These are phyloP conservation scores for Macrophomina phaseolina DNA, from an alignment of 2,329 filamentous ascomycete species.

Conservation along the genomic window DNA sequence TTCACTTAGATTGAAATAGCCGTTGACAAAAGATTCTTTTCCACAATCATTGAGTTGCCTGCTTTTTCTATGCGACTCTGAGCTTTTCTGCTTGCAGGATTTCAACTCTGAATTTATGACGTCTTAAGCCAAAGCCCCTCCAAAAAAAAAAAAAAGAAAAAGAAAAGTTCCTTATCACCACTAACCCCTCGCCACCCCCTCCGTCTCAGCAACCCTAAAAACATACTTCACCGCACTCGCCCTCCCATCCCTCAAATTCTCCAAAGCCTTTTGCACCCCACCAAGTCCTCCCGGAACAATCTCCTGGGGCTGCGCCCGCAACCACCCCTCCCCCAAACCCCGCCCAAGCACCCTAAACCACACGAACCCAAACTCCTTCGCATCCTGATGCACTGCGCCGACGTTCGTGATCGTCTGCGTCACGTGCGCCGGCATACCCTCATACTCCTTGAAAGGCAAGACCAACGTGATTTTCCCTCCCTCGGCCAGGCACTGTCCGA, in stretches of 20 bases:
- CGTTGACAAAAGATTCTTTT: no score
- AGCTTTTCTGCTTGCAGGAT: no score
- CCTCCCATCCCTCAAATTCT: conserved; percentile 38
- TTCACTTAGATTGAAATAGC: not conserved
- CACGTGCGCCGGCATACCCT: conserved; percentile 1
- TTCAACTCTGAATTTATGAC: no score
- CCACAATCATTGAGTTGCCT: no score
- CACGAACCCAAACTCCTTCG: conserved; percentile 44
- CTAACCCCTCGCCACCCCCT: conserved; percentile 32
- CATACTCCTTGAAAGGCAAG: conserved; percentile 50
- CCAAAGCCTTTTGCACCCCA: conserved; percentile 36
- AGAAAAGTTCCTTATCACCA: not conserved
- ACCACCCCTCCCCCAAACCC: conserved; percentile 44
- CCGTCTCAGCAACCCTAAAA: conserved; percentile 33
- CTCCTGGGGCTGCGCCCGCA: conserved; percentile 43
- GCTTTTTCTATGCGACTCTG: no score
- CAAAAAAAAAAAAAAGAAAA: no score
- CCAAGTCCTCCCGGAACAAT: conserved; percentile 37
- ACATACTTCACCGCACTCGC: conserved; percentile 41
- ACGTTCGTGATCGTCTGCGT: conserved; percentile 14
- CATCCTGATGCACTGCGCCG: conserved; percentile 33
- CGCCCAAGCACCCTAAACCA: conserved; percentile 40
- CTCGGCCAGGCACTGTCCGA: conserved; percentile 45
- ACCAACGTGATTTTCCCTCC: conserved; percentile 47
- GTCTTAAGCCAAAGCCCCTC: not conserved